Evolutionary conservation across 805 yeast genomes (phyloP).

Genomic region (Yamadazyma nakazawae): DNA sequence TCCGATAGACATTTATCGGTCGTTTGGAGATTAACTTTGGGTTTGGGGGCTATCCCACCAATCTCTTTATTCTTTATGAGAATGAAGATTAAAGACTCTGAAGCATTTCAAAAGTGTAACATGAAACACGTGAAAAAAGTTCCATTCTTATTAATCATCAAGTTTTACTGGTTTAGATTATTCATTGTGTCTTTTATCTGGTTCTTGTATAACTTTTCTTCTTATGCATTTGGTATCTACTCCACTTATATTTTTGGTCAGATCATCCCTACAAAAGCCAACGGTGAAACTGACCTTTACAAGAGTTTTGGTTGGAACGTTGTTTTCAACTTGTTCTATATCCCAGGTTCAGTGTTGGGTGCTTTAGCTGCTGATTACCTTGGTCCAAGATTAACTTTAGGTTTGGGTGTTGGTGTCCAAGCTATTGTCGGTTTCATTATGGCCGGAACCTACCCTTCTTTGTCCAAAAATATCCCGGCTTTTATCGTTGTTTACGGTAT

Average conservation of each 20-base stretch:
- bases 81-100: conserved; percentile 69
- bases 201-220: conserved; percentile 88
- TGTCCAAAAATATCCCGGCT: conserved; percentile 64
- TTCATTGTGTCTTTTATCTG: conserved; percentile 70
- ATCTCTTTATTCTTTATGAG: conserved; percentile 73
- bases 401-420: conserved; percentile 66
- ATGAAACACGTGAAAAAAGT: conserved; percentile 54
- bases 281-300: conserved; percentile 52
- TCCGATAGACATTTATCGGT: conserved; percentile 64
- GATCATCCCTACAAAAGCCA: conserved; percentile 41
- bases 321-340: conserved; percentile 79
- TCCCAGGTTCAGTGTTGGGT: conserved; percentile 88
- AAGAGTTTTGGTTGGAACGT: conserved; percentile 90
- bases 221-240: conserved; percentile 84
- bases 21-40: conserved; percentile 90
- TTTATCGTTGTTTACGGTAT: conserved; percentile 88
- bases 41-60: conserved; percentile 89
- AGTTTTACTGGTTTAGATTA: conserved; percentile 83
- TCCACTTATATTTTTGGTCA: conserved; percentile 65
- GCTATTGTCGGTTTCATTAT: conserved; percentile 78
- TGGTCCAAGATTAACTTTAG: conserved; percentile 85
- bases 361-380: conserved; percentile 80
- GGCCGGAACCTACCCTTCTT: conserved; percentile 63
- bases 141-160: conserved; percentile 68
- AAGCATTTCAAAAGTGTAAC: conserved; percentile 64